phyloP scores from a whole-genome alignment of 495 filamentous ascomycete species.

The Penicillium herquei region DNA sequence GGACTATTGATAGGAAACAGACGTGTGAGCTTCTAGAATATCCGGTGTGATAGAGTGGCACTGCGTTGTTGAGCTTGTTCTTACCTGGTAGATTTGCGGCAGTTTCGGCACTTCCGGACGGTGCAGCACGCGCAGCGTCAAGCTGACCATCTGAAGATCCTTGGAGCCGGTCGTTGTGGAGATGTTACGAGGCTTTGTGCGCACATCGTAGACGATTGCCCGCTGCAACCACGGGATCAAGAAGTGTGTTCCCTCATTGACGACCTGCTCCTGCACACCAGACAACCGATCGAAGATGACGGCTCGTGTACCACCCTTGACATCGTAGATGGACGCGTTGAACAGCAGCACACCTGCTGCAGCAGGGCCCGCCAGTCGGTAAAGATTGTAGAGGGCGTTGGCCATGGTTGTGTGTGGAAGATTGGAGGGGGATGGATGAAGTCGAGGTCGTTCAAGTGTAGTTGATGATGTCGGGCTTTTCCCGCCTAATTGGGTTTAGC shows the following conservation, averaged over 20 bases:
- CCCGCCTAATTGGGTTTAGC: conserved; percentile 47
- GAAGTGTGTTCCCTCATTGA: conserved; percentile 97
- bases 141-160: conserved; percentile 99
- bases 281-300: conserved; percentile 97
- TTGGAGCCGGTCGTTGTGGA: conserved; percentile 98
- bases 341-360: conserved; percentile 59
- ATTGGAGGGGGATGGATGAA: conserved; percentile 14
- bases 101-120: conserved; percentile 88
- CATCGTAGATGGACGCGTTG: conserved; percentile 89
- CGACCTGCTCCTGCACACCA: conserved; percentile 87
- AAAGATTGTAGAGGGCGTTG: conserved; percentile 59
- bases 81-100: conserved; percentile 97
- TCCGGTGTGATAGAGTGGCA: background rate
- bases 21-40: background rate
- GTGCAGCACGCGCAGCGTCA: conserved; percentile 94
- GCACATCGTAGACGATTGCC: conserved; percentile 95
- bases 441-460: conserved; percentile 20
- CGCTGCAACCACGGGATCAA: conserved; percentile 93
- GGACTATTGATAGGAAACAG: conserved; percentile 29
- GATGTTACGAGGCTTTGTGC: conserved; percentile 95
- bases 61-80: conserved; percentile 6
- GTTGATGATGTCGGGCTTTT: conserved; percentile 39
- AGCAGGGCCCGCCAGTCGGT: conserved; percentile 69
- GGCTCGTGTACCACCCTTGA: conserved; percentile 86
- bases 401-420: conserved; percentile 48